phyloP scores from a whole-genome alignment of 345 rosid genomes.

The Noccaea caerulescens region DNA sequence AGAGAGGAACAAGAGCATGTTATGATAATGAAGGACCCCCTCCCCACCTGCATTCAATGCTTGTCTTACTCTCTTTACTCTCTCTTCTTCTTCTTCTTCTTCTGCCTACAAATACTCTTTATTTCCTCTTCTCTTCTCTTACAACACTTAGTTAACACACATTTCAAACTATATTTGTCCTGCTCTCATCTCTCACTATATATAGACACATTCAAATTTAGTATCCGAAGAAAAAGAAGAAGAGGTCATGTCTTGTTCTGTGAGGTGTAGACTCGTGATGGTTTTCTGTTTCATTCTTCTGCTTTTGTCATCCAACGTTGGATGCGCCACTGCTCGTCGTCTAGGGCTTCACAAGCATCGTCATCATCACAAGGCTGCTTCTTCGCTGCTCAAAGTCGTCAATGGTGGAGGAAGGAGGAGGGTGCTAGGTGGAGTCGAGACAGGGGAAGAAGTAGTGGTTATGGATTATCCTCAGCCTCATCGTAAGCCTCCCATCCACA shows the following conservation, averaged over 20 bases:
- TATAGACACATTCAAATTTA: background rate
- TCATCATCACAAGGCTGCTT: slow-evolving; percentile 34
- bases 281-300: slow-evolving; percentile 35
- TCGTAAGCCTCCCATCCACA: slow-evolving; percentile 94
- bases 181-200: slow-evolving; percentile 15
- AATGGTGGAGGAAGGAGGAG: slow-evolving; percentile 37
- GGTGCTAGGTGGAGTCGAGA: slow-evolving; percentile 39
- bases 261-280: slow-evolving; percentile 16
- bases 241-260: slow-evolving; percentile 40
- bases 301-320: slow-evolving; percentile 39
- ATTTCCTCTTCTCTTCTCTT: slow-evolving; percentile 33
- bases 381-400: background rate
- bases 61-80: slow-evolving; percentile 45
- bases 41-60: slow-evolving; percentile 46
- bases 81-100: slow-evolving; percentile 8
- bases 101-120: slow-evolving; percentile 43
- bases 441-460: slow-evolving; percentile 51
- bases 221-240: slow-evolving; percentile 10
- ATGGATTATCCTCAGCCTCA: slow-evolving; percentile 93
- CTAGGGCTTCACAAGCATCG: slow-evolving; percentile 27
- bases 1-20: slow-evolving; percentile 46
- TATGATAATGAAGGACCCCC: slow-evolving; percentile 42
- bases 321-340: slow-evolving; percentile 30
- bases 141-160: slow-evolving; percentile 5
- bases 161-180: slow-evolving; percentile 21